Evolutionary conservation across 139 green algal species (phyloP).

Genomic region (Desmodesmus armatus): DNA sequence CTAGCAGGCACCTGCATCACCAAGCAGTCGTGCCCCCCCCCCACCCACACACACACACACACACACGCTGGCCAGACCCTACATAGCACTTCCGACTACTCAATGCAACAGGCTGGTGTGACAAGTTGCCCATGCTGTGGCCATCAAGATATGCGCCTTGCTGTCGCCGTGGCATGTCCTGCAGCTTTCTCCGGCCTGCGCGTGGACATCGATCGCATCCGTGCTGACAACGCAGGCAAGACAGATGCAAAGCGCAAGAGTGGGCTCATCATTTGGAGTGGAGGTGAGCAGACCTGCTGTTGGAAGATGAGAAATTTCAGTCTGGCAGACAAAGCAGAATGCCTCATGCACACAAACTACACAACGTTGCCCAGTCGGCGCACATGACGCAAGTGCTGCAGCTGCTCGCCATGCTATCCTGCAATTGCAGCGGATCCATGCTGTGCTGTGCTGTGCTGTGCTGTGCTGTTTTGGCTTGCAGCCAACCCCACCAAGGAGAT

Average conservation of each 20-base stretch:
- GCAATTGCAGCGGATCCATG: no score
- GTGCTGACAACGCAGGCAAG: conserved; percentile 77
- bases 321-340: not conserved
- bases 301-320: not conserved
- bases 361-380: not conserved
- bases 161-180: not conserved
- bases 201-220: conserved; percentile 86
- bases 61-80: no score
- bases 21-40: no score
- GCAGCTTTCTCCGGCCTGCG: conserved; percentile 76
- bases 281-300: conserved; percentile 61
- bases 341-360: not conserved
- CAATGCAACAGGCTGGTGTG: no score
- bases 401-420: not conserved
- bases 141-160: not conserved
- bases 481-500: conserved; percentile 79
- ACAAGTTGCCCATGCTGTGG: no score
- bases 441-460: no score
- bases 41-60: no score
- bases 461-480: no score
- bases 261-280: conserved; percentile 88
- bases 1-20: no score
- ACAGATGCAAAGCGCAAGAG: conserved; percentile 77
- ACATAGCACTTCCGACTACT: no score
- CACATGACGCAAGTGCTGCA: no score